These are phyloP conservation scores for Ophiostoma himal-ulmi DNA, from an alignment of 2,329 filamentous ascomycete species.

Conservation along the genomic window DNA sequence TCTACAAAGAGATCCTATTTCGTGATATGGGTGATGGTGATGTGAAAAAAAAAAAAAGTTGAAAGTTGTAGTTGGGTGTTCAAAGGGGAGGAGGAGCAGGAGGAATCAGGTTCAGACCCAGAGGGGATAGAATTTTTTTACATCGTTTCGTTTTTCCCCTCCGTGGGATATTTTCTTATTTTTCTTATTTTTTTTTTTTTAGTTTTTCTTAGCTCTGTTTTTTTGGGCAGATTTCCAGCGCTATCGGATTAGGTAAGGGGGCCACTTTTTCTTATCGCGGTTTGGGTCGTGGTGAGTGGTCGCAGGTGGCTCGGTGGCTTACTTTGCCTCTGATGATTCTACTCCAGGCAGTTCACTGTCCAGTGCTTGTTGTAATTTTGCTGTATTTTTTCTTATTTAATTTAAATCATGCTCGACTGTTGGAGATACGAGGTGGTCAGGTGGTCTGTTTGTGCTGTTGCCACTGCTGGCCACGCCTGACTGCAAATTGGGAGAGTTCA, in stretches of 20 bases:
- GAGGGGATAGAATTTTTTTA: slow-evolving; percentile 15
- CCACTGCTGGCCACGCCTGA: not conserved
- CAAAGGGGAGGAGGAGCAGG: not conserved
- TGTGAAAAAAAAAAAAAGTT: not conserved
- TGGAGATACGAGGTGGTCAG: too few species aligned
- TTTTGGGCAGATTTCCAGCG: not conserved
- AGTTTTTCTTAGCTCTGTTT: not conserved
- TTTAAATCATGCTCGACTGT: too few species aligned
- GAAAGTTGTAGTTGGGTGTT: not conserved
- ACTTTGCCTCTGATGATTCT: not conserved
- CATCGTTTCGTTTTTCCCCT: slow-evolving; percentile 6
- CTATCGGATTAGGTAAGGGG: slow-evolving; percentile 7
- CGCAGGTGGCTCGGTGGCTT: not conserved
- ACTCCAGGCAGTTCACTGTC: too few species aligned
- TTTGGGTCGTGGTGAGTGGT: not conserved
- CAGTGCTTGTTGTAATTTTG: too few species aligned
- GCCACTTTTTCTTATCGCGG: not conserved
- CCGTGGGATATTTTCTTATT: slow-evolving; percentile 2
- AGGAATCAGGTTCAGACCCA: not conserved
- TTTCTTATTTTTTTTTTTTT: slow-evolving; percentile 3
- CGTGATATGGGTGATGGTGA: not conserved
- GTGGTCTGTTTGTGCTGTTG: not conserved
- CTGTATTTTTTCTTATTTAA: not conserved
- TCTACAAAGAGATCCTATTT: slow-evolving; percentile 10
- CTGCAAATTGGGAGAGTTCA: not conserved